Conservation (phyloP, 1,139 yeast genomes). For the Blastobotrys arbuscula region DNA sequence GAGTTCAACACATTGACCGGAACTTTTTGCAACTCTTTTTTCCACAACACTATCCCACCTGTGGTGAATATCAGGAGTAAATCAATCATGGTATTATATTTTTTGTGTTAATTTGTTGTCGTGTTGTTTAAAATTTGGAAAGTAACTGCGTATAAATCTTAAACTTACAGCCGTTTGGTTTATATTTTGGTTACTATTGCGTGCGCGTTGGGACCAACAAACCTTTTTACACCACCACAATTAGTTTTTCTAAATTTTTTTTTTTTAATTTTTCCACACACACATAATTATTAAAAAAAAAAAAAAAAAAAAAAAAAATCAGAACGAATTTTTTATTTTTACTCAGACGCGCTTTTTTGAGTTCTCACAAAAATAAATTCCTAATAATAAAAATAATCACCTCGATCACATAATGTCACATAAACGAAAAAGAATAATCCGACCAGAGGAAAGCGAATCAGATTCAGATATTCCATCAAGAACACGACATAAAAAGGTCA, state of each 20-base stretch:
- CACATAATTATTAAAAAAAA: too few species aligned
- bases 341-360: neutral
- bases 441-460: conserved; percentile 11
- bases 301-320: too few species aligned
- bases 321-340: neutral
- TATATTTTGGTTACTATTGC: too few species aligned
- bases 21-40: conserved; percentile 37
- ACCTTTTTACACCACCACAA: neutral
- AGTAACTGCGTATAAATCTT: too few species aligned
- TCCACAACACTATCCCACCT: conserved; percentile 55
- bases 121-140: too few species aligned
- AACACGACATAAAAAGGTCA: conserved; percentile 11
- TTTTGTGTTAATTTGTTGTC: neutral
- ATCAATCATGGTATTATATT: conserved; percentile 42
- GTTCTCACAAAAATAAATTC: neutral
- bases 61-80: conserved; percentile 51
- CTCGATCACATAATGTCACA: neutral
- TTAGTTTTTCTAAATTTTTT: too few species aligned
- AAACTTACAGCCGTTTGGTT: too few species aligned
- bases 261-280: neutral
- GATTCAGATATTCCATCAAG: conserved; percentile 11
- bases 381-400: neutral
- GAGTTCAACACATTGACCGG: conserved; percentile 38
- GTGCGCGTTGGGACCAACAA: too few species aligned
- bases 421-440: conserved; percentile 13